A percentile compares a stretch with the other conserved stretches of the same genome.
These are phyloP conservation scores for Boeremia lycopersici DNA, from an alignment of 2,329 filamentous ascomycete genomes.

Conservation along the genomic window DNA sequence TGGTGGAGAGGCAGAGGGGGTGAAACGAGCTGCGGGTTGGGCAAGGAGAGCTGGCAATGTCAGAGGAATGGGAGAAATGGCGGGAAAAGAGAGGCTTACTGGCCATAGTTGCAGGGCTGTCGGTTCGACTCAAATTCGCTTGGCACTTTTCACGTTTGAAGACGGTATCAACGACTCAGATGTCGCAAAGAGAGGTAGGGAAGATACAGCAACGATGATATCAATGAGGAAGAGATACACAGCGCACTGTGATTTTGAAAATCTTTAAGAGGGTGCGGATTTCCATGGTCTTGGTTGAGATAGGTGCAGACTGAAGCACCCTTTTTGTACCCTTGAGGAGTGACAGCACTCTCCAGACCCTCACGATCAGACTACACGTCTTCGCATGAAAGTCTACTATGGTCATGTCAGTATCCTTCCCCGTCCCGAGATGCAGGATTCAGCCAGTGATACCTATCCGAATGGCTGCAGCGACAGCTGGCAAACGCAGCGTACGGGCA, in stretches of 20 bases:
- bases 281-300: neutral
- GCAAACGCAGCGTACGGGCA: conserved; percentile 15
- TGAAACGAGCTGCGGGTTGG: conserved; percentile 1
- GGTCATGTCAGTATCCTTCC: conserved; percentile 19
- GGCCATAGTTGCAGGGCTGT: conserved; percentile 16
- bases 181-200: no score
- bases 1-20: conserved; percentile 21
- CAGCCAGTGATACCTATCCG: neutral
- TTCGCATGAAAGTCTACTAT: conserved; percentile 6
- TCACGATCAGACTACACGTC: conserved; percentile 14
- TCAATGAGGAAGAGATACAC: neutral
- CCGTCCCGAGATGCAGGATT: conserved; percentile 13
- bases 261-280: neutral
- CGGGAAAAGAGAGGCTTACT: conserved; percentile 7
- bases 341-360: neutral
- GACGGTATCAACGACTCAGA: neutral
- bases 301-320: neutral
- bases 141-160: neutral
- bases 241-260: neutral
- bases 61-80: neutral
- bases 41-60: conserved; percentile 18
- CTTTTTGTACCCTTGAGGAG: neutral
- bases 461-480: conserved; percentile 4
- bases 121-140: neutral
- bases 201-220: neutral